Evolutionary conservation across 768 basidiomycete genomes (phyloP).

Genomic region (Obba rivulosa): DNA sequence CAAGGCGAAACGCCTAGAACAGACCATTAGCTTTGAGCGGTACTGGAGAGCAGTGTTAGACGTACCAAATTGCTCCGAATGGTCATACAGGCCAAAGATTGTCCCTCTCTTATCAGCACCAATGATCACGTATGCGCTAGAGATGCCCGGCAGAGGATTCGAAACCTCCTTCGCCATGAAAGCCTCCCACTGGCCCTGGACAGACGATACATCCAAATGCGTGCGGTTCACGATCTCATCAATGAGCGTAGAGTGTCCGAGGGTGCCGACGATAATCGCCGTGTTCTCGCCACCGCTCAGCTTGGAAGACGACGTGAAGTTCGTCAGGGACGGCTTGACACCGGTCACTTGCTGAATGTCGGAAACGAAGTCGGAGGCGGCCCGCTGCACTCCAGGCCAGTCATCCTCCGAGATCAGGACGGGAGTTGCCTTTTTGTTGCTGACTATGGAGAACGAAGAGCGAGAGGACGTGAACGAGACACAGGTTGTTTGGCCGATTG

Average conservation of each 20-base stretch:
- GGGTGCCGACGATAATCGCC: conserved; percentile 61
- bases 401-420: conserved; percentile 50
- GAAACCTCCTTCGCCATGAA: conserved; percentile 48
- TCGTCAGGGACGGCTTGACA: conserved; percentile 42
- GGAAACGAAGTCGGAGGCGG: conserved; percentile 51
- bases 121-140: conserved; percentile 60
- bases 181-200: conserved; percentile 64
- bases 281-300: conserved; percentile 18
- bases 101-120: conserved; percentile 68
- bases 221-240: conserved; percentile 46
- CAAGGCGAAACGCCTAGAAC: conserved; percentile 58
- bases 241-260: conserved; percentile 52
- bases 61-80: conserved; percentile 61
- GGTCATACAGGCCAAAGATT: conserved; percentile 61
- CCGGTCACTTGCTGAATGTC: conserved; percentile 62
- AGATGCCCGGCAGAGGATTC: conserved; percentile 52
- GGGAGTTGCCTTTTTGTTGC: conserved; percentile 39
- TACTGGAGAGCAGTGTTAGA: neutral
- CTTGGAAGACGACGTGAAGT: conserved; percentile 34
- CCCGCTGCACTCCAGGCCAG: conserved; percentile 59
- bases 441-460: conserved; percentile 39
- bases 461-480: conserved; percentile 35
- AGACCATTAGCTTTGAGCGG: neutral
- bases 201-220: conserved; percentile 47
- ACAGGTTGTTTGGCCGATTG: conserved; percentile 46